Conservation (phyloP, 2,329 filamentous ascomycete genomes). For the Rutstroemia sp. region DNA sequence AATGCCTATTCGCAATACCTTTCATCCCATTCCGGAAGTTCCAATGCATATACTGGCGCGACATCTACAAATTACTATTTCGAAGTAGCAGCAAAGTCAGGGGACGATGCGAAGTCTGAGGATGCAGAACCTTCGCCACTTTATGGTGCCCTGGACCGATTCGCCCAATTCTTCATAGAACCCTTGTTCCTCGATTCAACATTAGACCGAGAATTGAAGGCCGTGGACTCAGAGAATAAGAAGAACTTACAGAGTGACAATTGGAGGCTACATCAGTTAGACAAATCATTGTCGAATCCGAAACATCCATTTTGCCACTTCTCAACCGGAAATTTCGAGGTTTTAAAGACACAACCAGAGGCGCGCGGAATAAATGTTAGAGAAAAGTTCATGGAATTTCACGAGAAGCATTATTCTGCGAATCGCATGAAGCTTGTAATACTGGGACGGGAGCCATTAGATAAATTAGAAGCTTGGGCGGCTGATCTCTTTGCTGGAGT, state of each 20-base stretch:
- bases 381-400: constrained; percentile 66
- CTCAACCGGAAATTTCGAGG: constrained; percentile 65
- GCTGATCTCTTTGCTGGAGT: constrained; percentile 61
- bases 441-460: constrained; percentile 58
- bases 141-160: constrained; percentile 65
- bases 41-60: constrained; percentile 89
- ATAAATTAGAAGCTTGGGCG: constrained; percentile 61
- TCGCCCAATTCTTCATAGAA: constrained; percentile 68
- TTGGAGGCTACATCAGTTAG: constrained; percentile 64
- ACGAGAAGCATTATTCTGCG: constrained; percentile 64
- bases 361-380: constrained; percentile 61
- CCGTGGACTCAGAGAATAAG: constrained; percentile 74
- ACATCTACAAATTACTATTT: constrained; percentile 98
- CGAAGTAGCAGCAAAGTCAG: constrained; percentile 79
- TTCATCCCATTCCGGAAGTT: constrained; percentile 79
- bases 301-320: constrained; percentile 68
- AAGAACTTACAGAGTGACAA: constrained; percentile 70
- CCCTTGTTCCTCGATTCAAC: constrained; percentile 65
- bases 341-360: constrained; percentile 61
- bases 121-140: constrained; percentile 55
- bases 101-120: constrained; percentile 53
- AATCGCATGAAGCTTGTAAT: constrained; percentile 70
- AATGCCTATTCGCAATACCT: constrained; percentile 96
- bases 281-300: constrained; percentile 62
- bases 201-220: constrained; percentile 61